Evolutionary conservation across 345 rosid species (phyloP).

Genomic region (Limnanthes douglasii): DNA sequence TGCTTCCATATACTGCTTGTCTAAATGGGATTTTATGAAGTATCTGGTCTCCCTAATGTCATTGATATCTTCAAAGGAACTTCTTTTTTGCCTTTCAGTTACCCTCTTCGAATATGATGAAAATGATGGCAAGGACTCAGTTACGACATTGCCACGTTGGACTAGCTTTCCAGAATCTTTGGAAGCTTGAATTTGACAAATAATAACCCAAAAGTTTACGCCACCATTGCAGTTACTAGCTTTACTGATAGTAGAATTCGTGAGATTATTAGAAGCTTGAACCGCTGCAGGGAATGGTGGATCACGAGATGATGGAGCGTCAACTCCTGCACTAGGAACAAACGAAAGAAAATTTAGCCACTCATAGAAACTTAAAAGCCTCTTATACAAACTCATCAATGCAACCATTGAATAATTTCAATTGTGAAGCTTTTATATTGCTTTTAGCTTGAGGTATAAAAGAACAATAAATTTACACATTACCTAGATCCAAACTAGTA

Average conservation of each 20-base stretch:
- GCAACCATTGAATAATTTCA: too few species aligned
- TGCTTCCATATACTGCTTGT: conserved; percentile 59
- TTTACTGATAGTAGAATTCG: conserved; percentile 30
- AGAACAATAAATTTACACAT: conserved; percentile 25
- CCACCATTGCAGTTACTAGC: conserved; percentile 73
- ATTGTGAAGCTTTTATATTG: too few species aligned
- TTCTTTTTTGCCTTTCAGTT: conserved; percentile 63
- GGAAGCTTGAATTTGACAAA: conserved; percentile 86
- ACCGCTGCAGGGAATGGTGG: conserved; percentile 72
- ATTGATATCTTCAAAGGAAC: conserved; percentile 46
- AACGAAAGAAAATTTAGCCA: conserved; percentile 41
- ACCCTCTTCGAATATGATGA: conserved; percentile 52
- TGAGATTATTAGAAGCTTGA: conserved; percentile 52
- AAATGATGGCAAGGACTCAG: conserved; percentile 47
- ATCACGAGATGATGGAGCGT: conserved; percentile 99
- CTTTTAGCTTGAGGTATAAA: too few species aligned
- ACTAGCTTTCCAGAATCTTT: conserved; percentile 70
- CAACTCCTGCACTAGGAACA: conserved; percentile 98
- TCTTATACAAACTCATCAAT: conserved; percentile 6
- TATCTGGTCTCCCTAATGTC: conserved; percentile 64
- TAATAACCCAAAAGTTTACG: conserved; percentile 68
- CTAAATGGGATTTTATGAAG: conserved; percentile 29
- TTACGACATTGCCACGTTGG: conserved; percentile 33
- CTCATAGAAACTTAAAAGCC: conserved; percentile 16
- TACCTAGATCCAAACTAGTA: conserved; percentile 99